phyloP scores from a whole-genome alignment of 257 asterid species.

The Rauvolfia tetraphylla region DNA sequence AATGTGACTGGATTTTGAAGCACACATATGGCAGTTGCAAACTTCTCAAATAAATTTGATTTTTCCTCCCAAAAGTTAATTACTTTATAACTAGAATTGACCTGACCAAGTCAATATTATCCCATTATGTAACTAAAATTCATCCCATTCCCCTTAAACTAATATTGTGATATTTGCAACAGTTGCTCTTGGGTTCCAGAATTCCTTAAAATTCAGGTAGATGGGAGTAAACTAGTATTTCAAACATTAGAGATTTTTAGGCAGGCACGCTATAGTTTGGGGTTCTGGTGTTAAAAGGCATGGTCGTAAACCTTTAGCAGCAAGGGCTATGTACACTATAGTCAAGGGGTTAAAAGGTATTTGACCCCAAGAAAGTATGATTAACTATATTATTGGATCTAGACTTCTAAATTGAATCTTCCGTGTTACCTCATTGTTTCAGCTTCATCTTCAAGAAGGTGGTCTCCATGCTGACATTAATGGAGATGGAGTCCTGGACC shows the following conservation, averaged over 20 bases:
- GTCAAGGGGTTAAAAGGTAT: not conserved
- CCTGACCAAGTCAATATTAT: not conserved
- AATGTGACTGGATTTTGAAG: not conserved
- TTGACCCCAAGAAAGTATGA: not conserved
- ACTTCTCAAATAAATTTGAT: too few species aligned
- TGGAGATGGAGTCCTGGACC: slow-evolving; percentile 98
- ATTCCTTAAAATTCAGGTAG: not conserved
- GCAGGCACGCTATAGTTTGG: not conserved
- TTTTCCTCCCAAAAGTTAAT: not conserved
- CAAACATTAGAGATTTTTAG: not conserved
- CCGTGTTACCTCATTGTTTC: slow-evolving; percentile 28
- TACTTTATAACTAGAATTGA: not conserved
- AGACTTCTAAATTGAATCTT: slow-evolving; percentile 8
- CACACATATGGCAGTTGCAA: too few species aligned
- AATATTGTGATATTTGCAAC: not conserved
- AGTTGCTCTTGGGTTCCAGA: not conserved
- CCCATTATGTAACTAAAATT: not conserved
- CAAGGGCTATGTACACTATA: not conserved
- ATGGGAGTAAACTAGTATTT: not conserved
- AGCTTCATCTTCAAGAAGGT: slow-evolving; percentile 99
- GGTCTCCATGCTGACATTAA: slow-evolving; percentile 99
- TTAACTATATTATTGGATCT: not conserved
- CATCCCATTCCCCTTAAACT: not conserved
- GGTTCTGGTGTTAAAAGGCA: not conserved
- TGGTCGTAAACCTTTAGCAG: not conserved